Evolutionary conservation across 83 land plant genomes (phyloP), one percentile per base, ranked within the genome.

Genomic region (Thuja plicata): DNA sequence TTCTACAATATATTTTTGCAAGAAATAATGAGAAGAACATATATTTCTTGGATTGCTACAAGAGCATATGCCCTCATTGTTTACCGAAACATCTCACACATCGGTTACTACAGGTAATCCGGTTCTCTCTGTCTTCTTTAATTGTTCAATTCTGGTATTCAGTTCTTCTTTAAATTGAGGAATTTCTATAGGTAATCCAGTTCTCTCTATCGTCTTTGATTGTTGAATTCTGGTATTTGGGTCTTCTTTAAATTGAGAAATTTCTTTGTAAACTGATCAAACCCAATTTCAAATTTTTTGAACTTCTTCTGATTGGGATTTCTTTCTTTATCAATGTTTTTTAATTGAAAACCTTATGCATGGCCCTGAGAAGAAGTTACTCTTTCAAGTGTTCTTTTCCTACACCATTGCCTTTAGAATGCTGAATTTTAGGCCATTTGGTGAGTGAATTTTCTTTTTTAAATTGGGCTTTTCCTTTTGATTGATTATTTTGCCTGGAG

Each of bases 21-120:
- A 97, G 94, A 92, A 97, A 97, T 93, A 97, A 97, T 48, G 99
- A 97, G 93, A 92, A 95, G 87, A 97, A 97, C 88, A 90, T 97
- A 2, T 94, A 91, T n/a, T n/a, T n/a, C n/a, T n/a, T n/a, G n/a
- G n/a, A n/a, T n/a, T n/a, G n/a, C n/a, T n/a, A n/a, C n/a, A n/a
- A n/a, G n/a, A n/a, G n/a, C n/a, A n/a, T n/a, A n/a, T n/a, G n/a
- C n/a, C n/a, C n/a, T n/a, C n/a, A n/a, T n/a, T n/a, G n/a, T n/a
- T n/a, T n/a, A n/a, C n/a, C n/a, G n/a, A n/a, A n/a, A n/a, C n/a
- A n/a, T n/a, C n/a, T n/a, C n/a, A n/a, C n/a, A n/a, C n/a, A n/a
- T n/a, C n/a, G n/a, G n/a, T n/a, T n/a, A n/a, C n/a, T n/a, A n/a
- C n/a, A n/a, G n/a, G n/a, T n/a, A n/a, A n/a, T n/a, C n/a, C n/a